Evolutionary conservation across 345 rosid species (phyloP).

Genomic region (Cardamine occulta): DNA sequence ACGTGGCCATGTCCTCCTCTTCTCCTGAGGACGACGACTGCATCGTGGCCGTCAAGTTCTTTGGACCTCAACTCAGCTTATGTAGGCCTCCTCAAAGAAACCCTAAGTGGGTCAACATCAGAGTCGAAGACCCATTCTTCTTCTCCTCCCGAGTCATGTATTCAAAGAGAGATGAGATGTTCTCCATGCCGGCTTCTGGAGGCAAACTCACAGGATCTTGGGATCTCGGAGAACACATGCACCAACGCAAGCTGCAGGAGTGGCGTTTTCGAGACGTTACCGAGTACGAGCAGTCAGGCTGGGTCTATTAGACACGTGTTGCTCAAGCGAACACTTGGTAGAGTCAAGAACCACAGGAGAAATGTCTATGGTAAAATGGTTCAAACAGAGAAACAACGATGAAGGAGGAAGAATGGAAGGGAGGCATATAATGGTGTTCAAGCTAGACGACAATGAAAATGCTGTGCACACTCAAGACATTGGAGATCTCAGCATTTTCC

Average conservation of each 20-base stretch:
- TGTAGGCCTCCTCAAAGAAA: neutral
- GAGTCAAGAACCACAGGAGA: too few species aligned
- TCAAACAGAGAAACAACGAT: too few species aligned
- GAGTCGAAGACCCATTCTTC: constrained; percentile 1
- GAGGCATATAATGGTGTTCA: too few species aligned
- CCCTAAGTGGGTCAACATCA: neutral
- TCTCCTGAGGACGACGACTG: neutral
- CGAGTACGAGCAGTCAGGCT: too few species aligned
- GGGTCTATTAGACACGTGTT: too few species aligned
- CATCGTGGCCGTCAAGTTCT: neutral
- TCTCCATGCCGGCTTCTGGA: constrained; percentile 2
- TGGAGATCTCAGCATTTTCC: constrained; percentile 23
- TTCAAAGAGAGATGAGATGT: neutral
- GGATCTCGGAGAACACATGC: constrained; percentile 11
- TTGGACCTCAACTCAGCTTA: constrained; percentile 5
- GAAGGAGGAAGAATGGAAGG: too few species aligned
- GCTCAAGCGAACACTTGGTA: too few species aligned
- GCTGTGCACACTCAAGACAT: neutral
- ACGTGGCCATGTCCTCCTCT: neutral
- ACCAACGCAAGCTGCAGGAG: too few species aligned
- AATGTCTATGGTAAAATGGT: too few species aligned
- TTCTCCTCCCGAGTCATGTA: constrained; percentile 6
- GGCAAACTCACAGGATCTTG: neutral
- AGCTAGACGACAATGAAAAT: too few species aligned
- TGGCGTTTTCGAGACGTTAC: too few species aligned